Percentiles rank a stretch among this genome's conserved stretches.
Evolutionary conservation across 257 asterid species (phyloP).

Genomic region (Primulina huaijiensis): DNA sequence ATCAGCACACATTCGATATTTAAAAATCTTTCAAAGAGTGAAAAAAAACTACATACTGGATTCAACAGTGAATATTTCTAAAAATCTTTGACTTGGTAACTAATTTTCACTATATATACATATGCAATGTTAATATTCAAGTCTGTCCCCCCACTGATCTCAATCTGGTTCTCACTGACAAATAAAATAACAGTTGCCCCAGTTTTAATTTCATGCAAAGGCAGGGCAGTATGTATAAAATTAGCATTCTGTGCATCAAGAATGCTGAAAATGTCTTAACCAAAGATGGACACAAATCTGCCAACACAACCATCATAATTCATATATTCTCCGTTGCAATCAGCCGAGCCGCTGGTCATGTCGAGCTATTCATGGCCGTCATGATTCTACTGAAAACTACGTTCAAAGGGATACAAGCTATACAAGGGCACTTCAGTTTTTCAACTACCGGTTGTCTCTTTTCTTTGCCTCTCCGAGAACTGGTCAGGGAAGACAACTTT

Average conservation of each 20-base stretch:
- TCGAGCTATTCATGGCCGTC: background rate
- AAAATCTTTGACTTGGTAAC: too few relatives aligned
- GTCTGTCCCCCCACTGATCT: background rate
- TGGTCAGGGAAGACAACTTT: background rate
- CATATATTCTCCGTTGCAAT: background rate
- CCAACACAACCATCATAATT: too few relatives aligned
- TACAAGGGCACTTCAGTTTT: background rate
- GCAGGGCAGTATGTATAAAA: too few relatives aligned
- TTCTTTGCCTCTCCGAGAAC: background rate
- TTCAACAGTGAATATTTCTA: too few relatives aligned
- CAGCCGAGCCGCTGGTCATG: background rate
- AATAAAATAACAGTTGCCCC: too few relatives aligned
- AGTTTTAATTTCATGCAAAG: too few relatives aligned
- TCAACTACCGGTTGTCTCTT: background rate
- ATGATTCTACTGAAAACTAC: background rate
- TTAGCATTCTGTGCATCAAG: background rate
- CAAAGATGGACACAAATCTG: background rate
- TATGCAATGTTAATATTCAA: background rate
- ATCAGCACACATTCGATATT: too few relatives aligned
- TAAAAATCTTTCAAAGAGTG: too few relatives aligned
- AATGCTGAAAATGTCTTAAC: background rate
- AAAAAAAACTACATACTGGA: too few relatives aligned
- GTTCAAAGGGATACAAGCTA: background rate
- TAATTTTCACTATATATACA: too few relatives aligned
- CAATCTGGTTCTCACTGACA: too few relatives aligned